Evolutionary conservation across 2,329 filamentous ascomycete species (phyloP).

Genomic region (Botrytis paeoniae): DNA sequence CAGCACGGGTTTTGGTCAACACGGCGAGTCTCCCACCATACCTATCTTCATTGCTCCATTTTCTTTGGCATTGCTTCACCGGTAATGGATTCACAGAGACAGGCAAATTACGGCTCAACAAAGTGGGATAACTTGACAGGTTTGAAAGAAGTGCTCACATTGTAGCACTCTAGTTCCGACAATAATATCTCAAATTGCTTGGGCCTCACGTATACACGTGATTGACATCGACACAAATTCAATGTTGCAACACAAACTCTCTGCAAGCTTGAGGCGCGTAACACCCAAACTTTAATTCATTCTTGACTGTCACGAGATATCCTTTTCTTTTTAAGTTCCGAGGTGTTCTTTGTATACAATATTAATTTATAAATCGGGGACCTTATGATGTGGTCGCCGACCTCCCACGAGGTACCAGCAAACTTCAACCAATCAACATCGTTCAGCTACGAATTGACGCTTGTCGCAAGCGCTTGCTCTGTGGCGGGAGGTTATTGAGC

Average conservation of each 20-base stretch:
- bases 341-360: conserved; percentile 6
- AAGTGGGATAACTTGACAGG: neutral
- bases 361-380: conserved; percentile 16
- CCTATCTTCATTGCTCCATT: neutral
- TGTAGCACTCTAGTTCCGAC: conserved; percentile 11
- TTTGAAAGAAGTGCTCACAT: neutral
- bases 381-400: conserved; percentile 18
- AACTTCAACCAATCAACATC: conserved; percentile 20
- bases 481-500: neutral
- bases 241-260: neutral
- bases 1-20: neutral
- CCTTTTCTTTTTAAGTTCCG: conserved; percentile 1
- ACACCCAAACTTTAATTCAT: conserved; percentile 12
- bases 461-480: conserved; percentile 16
- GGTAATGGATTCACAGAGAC: neutral
- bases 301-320: conserved; percentile 7
- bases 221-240: conserved; percentile 10
- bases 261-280: conserved; percentile 14
- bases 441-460: conserved; percentile 5
- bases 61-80: neutral
- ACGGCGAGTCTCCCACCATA: neutral
- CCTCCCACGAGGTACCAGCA: conserved; percentile 13
- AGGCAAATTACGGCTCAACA: neutral
- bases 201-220: neutral
- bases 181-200: neutral